Base-by-base conservation (phyloP, 176 grass and related monocot species). In the Cenchrus americanus region DNA sequence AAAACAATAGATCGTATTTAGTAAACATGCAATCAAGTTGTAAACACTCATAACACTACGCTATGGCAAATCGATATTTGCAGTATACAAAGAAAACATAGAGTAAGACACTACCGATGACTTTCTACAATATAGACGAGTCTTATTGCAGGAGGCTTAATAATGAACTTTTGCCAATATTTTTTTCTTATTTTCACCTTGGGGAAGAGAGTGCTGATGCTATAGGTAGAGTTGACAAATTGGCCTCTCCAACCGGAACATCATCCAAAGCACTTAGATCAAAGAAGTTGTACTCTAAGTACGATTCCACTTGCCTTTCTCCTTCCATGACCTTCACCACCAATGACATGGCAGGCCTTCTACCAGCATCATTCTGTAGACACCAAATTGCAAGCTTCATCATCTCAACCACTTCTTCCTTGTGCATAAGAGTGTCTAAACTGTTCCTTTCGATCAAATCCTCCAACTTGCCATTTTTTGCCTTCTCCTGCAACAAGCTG, bases 301-400 rank as follows among this genome's bases (percentile, higher is more conserved):
- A 11, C 11, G 57, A 0, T 60, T 60, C n/a, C 57, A 60, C 57
- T 60, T 60, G n/a, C 19, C 57, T 60, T 60, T 60, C 57, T 60
- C 57, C 57, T 23, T 60, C 57, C 21, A 60, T 60, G n/a, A 60
- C n/a, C n/a, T 60, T 60, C 57, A 60, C 57, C 21, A 60, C 57
- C 57, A 60, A 60, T 2, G 57, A 60, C n/a, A 60, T 60, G 57
- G 57, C 57, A 60, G 57, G 57, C 57, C 57, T 60, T 60, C 57
- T 10, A 60, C n/a, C 23, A 10, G 21, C 23, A 9, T 94, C 90
- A 26, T 26, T 58, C 77, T 92, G 89, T 57, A 92, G 68, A 37
- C 92, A 94, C 92, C 87, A 92, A 41, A 90, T 87, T 73, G 87
- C 89, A 8, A 92, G 84, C 22, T 88, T 72, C 64, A 92, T 87